Base-by-base conservation (phyloP, 1,284 basidiomycete species). In the Ceraceosorus bombacis region DNA sequence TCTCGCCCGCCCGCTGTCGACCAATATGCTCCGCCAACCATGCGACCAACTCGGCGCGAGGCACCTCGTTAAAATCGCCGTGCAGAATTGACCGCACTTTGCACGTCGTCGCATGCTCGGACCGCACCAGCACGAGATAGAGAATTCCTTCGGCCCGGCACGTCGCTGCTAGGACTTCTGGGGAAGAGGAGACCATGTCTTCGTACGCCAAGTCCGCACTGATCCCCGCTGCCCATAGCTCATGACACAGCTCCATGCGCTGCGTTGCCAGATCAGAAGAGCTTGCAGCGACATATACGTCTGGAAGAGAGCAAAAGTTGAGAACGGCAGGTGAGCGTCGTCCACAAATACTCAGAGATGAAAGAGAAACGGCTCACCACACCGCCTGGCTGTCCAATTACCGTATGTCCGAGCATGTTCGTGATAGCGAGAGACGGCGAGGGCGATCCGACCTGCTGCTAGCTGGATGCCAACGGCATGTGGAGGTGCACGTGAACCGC, bases 131-230 rank as follows among this genome's bases (percentile, higher is more conserved):
- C 5, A 78, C 69, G 5, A 78, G 63, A 56, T 75, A 63, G 17
- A 71, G 51, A 40, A 78, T 76, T 10, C 76, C 76, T 52, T 78
- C 74, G 2, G 71, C 67, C n/a, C 71, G 65, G 59, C 76, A 76
- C 6, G 68, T 73, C 0, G 70, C 64, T 9, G 71, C 70, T 0
- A 71, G 69, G 1, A 61, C 49, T 50, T 73, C 73, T 15, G 72
- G 71, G 38, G 69, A 68, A 36, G 73, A 70, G 60, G 65, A 66
- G 1, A 66, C 68, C 1, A 68, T 63, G 37, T 68, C 59, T 58
- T 82, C 81, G 70, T 91, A 91, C 85, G 90, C 89, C 62, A 92
- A 79, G 78, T 92, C 90, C 0, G 89, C 86, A 64, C 88, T 88
- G 72, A 92, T 90, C 55, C 84, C 84, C 69, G 88, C 82, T 64